These are phyloP conservation scores for Hamamelis virginiana DNA, from an alignment of 164 flowering plant species.

Conservation along the genomic window DNA sequence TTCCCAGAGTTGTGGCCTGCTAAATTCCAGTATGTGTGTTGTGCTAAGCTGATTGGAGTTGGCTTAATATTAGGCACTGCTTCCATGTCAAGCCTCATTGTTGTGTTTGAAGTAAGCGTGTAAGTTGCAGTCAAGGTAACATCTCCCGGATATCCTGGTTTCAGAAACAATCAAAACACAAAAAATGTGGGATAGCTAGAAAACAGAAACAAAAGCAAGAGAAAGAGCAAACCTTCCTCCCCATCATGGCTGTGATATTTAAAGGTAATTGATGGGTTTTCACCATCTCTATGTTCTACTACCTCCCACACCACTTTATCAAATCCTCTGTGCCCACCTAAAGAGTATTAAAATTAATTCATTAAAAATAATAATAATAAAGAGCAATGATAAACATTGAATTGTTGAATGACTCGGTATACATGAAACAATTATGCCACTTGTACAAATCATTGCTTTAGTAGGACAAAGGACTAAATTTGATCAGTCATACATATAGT, in stretches of 20 bases:
- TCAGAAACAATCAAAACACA: neutral
- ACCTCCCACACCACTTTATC: conserved; percentile 90
- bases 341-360: neutral
- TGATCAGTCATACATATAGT: no score
- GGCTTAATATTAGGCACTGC: conserved; percentile 77
- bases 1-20: conserved; percentile 81
- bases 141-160: conserved; percentile 88
- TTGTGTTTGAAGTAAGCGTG: conserved; percentile 65
- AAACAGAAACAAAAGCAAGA: neutral
- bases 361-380: no score
- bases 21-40: conserved; percentile 95
- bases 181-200: neutral
- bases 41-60: conserved; percentile 83
- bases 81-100: conserved; percentile 93
- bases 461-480: no score
- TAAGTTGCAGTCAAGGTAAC: conserved; percentile 76
- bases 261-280: conserved; percentile 79
- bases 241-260: conserved; percentile 81
- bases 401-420: no score
- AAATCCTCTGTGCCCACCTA: conserved; percentile 85
- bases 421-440: no score
- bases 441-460: no score
- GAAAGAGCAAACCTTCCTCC: conserved; percentile 61
- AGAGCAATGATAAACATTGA: no score
- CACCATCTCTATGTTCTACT: conserved; percentile 47